Percentiles rank a stretch among this genome's conserved stretches.
Evolutionary conservation across 1,284 basidiomycete genomes (phyloP).

Genomic region (Fomitopsis pinicola): DNA sequence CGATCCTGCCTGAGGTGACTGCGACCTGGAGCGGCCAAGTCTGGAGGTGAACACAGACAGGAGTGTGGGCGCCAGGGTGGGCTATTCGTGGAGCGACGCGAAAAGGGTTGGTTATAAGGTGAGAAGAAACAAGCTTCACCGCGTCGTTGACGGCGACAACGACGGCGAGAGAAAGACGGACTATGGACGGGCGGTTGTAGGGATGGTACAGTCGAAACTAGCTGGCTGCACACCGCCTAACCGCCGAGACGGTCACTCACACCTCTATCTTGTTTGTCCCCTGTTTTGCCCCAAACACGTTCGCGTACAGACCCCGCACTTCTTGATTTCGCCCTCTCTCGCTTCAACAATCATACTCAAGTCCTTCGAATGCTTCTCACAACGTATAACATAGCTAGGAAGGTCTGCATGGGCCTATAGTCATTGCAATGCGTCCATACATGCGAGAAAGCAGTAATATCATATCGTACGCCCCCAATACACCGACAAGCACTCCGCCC

Average conservation of each 20-base stretch:
- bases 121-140: background rate
- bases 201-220: background rate
- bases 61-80: conserved; percentile 76
- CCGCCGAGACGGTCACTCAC: background rate
- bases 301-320: conserved; percentile 2
- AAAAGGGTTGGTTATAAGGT: conserved; percentile 4
- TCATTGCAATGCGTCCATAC: conserved; percentile 33
- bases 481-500: conserved; percentile 13
- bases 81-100: conserved; percentile 15
- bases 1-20: conserved; percentile 56
- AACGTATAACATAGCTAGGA: background rate
- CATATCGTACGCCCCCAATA: conserved; percentile 29
- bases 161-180: conserved; percentile 7
- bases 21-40: conserved; percentile 64
- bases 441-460: conserved; percentile 30
- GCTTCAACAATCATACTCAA: background rate
- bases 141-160: conserved; percentile 4
- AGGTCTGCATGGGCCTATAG: conserved; percentile 21
- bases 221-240: background rate
- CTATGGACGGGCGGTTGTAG: conserved; percentile 2
- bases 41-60: conserved; percentile 70
- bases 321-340: background rate
- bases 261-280: conserved; percentile 1
- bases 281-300: background rate
- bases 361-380: background rate